Evolutionary conservation across 2,329 filamentous ascomycete species (phyloP).

Genomic region (Neofusicoccum laricinum): DNA sequence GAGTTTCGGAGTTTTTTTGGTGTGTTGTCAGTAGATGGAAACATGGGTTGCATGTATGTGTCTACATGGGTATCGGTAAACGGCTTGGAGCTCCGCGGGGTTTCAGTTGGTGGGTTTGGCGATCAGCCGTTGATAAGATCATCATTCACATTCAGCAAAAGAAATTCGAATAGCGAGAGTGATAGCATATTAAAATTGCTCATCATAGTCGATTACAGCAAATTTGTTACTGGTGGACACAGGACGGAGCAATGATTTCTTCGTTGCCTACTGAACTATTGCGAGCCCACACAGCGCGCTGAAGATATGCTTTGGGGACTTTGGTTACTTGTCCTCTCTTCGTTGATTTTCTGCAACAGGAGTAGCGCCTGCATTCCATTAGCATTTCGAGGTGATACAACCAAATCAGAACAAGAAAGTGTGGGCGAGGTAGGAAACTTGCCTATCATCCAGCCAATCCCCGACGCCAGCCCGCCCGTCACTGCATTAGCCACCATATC

Average conservation of each 20-base stretch:
- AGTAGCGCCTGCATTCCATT: slow-evolving; percentile 4
- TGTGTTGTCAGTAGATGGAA: neutral
- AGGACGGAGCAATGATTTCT: no score
- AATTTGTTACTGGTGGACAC: no score
- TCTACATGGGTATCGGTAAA: neutral
- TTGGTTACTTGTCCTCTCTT: neutral
- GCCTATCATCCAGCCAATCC: slow-evolving; percentile 64
- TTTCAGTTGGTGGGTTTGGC: no score
- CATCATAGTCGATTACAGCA: no score
- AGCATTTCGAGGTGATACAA: neutral
- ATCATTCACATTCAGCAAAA: no score
- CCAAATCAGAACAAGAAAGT: neutral
- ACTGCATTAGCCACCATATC: slow-evolving; percentile 69
- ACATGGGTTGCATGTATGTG: neutral
- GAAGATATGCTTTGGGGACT: neutral
- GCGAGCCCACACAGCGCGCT: no score
- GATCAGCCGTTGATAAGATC: no score
- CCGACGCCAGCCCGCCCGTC: slow-evolving; percentile 59
- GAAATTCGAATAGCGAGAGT: no score
- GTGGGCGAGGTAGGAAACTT: slow-evolving; percentile 22
- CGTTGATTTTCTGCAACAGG: neutral
- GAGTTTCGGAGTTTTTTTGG: neutral
- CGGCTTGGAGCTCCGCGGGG: neutral
- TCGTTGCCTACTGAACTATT: no score
- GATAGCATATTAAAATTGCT: no score